Conservation (phyloP, 768 basidiomycete species). For the Filobasidium floriforme region DNA sequence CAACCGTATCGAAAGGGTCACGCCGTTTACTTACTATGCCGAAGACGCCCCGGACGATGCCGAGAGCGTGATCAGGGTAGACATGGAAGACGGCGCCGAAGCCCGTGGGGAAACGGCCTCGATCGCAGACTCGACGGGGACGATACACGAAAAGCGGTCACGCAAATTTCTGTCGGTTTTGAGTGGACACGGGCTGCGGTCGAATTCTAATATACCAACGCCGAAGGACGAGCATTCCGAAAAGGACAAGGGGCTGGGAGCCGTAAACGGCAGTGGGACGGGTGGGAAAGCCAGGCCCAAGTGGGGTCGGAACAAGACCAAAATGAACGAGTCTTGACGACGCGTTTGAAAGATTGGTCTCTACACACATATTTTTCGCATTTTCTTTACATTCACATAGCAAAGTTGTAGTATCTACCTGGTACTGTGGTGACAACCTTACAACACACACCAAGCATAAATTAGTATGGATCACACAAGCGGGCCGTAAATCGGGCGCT, state of each 20-base stretch:
- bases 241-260: background rate
- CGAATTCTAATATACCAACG: background rate
- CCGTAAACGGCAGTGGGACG: background rate
- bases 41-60: background rate
- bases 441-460: too few relatives aligned
- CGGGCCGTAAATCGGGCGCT: too few relatives aligned
- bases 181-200: background rate
- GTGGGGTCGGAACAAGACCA: background rate
- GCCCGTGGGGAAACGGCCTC: background rate
- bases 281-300: background rate
- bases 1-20: background rate
- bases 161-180: background rate
- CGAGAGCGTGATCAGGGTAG: background rate
- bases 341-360: too few relatives aligned
- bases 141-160: conserved; percentile 2
- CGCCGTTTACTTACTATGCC: conserved; percentile 2
- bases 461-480: too few relatives aligned
- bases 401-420: too few relatives aligned
- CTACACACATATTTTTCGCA: too few relatives aligned
- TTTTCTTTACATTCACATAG: too few relatives aligned
- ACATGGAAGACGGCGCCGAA: background rate
- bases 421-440: too few relatives aligned
- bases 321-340: background rate
- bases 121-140: background rate
- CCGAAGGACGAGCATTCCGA: background rate